A percentile compares a stretch with the other conserved stretches of the same genome.
phyloP scores from a whole-genome alignment of 345 rosid genomes.

The Erysimum cheiranthoides region DNA sequence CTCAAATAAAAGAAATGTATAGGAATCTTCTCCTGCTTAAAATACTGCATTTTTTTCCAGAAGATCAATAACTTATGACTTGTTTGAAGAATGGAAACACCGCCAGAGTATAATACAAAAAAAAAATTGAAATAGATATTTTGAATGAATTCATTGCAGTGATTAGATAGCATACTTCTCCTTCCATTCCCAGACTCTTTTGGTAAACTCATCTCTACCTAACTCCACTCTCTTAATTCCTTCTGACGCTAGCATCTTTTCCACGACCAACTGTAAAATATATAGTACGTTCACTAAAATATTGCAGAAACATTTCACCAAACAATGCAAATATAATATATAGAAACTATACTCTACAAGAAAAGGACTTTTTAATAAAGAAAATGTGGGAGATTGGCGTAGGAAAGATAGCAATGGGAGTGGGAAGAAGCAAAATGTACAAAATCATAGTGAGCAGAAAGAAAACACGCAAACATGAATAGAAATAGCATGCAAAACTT shows the following conservation, averaged over 20 bases:
- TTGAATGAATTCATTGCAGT: slow-evolving; percentile 20
- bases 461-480: not conserved
- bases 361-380: not conserved
- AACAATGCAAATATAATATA: not conserved
- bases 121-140: not conserved
- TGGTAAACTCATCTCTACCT: slow-evolving; percentile 86
- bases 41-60: slow-evolving; percentile 11
- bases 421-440: slow-evolving; percentile 4
- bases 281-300: slow-evolving; percentile 37
- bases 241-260: slow-evolving; percentile 92
- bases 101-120: not conserved
- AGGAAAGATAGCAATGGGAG: slow-evolving; percentile 26
- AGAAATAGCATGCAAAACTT: slow-evolving; percentile 19
- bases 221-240: slow-evolving; percentile 82
- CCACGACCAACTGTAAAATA: slow-evolving; percentile 83
- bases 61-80: slow-evolving; percentile 12
- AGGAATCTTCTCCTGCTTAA: slow-evolving; percentile 11
- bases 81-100: not conserved
- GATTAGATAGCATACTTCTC: slow-evolving; percentile 68
- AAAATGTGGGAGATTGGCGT: slow-evolving; percentile 2
- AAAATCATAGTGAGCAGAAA: not conserved
- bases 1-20: slow-evolving; percentile 8
- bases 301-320: slow-evolving; percentile 17
- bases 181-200: slow-evolving; percentile 98
- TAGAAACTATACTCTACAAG: slow-evolving; percentile 17